Evolutionary conservation across 1,139 yeast species (phyloP).

Genomic region (Sugiyamaella xylanicola): DNA sequence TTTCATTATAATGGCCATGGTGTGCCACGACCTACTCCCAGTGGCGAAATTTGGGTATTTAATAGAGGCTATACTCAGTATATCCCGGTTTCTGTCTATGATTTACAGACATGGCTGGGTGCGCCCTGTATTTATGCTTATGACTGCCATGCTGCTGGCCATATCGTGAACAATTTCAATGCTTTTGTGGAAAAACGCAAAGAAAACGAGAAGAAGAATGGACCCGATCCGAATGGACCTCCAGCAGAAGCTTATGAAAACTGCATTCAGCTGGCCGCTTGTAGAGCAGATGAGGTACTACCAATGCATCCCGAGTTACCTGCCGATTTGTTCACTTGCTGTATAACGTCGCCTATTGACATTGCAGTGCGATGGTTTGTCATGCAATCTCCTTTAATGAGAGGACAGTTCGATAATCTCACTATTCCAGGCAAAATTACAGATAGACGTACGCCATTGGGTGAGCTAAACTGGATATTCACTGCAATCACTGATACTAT

Average conservation of each 20-base stretch:
- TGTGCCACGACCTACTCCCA: slow-evolving; percentile 94
- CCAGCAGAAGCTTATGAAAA: slow-evolving; percentile 73
- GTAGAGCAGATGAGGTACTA: slow-evolving; percentile 78
- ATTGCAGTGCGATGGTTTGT: slow-evolving; percentile 91
- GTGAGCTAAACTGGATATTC: slow-evolving; percentile 96
- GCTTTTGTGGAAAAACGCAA: slow-evolving; percentile 88
- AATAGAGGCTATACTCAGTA: slow-evolving; percentile 96
- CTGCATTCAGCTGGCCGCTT: slow-evolving; percentile 92
- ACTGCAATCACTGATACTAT: slow-evolving; percentile 98
- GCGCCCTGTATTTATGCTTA: slow-evolving; percentile 96
- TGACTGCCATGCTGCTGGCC: slow-evolving; percentile 95
- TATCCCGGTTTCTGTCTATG: slow-evolving; percentile 91
- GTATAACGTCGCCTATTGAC: slow-evolving; percentile 93
- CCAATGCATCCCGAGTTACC: slow-evolving; percentile 96
- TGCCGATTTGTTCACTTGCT: slow-evolving; percentile 93
- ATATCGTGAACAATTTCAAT: slow-evolving; percentile 85
- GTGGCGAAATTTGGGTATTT: slow-evolving; percentile 99
- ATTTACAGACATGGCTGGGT: slow-evolving; percentile 94
- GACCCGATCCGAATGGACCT: slow-evolving; percentile 42
- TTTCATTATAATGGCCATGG: slow-evolving; percentile 99
- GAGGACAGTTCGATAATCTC: slow-evolving; percentile 43
- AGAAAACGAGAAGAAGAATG: slow-evolving; percentile 71
- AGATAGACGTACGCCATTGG: slow-evolving; percentile 92
- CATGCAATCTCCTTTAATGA: slow-evolving; percentile 63
- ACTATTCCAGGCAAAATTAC: slow-evolving; percentile 88